phyloP scores from a whole-genome alignment of 345 rosid species.

The Cardiospermum halicacabum region DNA sequence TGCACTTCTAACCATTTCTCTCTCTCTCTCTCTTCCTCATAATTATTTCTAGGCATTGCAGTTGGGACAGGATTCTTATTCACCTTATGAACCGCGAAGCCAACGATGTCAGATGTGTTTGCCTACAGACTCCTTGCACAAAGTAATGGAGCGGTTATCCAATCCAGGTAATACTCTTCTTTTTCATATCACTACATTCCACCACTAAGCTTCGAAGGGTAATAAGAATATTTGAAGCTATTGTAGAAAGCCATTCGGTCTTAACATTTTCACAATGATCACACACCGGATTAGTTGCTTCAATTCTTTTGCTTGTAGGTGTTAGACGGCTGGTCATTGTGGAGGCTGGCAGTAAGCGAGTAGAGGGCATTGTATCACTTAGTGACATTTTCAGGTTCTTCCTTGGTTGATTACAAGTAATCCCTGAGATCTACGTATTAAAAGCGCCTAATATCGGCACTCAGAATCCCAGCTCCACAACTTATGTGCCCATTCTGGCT shows the following conservation, averaged over 20 bases:
- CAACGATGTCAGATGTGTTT: constrained; percentile 82
- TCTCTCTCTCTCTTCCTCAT: background rate
- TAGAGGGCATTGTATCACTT: constrained; percentile 64
- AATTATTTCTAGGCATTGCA: constrained; percentile 52
- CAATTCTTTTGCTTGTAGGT: constrained; percentile 33
- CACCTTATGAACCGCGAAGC: constrained; percentile 42
- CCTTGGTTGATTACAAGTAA: constrained; percentile 35
- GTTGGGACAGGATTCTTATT: constrained; percentile 57
- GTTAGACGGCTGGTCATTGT: constrained; percentile 64
- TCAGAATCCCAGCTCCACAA: constrained; percentile 1
- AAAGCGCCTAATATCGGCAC: constrained; percentile 18
- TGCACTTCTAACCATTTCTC: background rate
- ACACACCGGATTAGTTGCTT: background rate
- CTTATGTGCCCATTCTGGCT: constrained; percentile 21
- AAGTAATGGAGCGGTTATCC: constrained; percentile 69
- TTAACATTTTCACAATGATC: background rate
- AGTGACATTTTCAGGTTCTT: constrained; percentile 60
- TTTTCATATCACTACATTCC: background rate
- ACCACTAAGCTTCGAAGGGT: background rate
- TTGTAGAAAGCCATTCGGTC: background rate
- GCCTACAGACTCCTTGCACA: constrained; percentile 58
- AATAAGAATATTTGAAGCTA: background rate
- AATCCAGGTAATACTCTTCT: constrained; percentile 43
- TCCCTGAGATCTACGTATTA: constrained; percentile 4
- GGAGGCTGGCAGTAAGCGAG: constrained; percentile 81